Conservation (phyloP, 495 filamentous ascomycete species). For the Daldinia loculata region DNA sequence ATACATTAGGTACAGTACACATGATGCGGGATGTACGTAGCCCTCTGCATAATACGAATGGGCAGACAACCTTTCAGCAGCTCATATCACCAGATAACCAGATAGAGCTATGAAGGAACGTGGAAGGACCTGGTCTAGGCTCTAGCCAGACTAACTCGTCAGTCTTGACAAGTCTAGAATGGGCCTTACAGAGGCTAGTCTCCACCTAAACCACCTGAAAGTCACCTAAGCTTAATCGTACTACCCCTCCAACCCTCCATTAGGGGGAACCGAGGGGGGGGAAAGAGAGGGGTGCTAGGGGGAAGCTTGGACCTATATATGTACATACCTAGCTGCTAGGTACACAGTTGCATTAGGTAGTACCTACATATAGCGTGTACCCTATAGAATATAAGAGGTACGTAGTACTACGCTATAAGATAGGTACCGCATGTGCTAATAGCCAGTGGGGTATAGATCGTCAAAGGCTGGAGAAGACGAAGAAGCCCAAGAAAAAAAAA, state of each 20-base stretch:
- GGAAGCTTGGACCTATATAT: background rate
- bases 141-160: background rate
- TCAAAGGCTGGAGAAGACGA: slow-evolving; percentile 28
- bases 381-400: background rate
- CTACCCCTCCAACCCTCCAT: slow-evolving; percentile 32
- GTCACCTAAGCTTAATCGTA: slow-evolving; percentile 40
- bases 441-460: slow-evolving; percentile 19
- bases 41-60: slow-evolving; percentile 6
- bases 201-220: slow-evolving; percentile 16
- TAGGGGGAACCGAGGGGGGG: slow-evolving; percentile 9
- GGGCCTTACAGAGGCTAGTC: slow-evolving; percentile 18
- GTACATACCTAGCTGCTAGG: no score
- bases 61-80: slow-evolving; percentile 6
- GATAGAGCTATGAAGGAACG: slow-evolving; percentile 1
- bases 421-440: background rate
- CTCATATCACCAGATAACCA: slow-evolving; percentile 11
- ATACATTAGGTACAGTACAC: background rate
- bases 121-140: slow-evolving; percentile 14
- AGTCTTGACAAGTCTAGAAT: slow-evolving; percentile 24
- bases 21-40: background rate
- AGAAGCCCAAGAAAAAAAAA: slow-evolving; percentile 12
- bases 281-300: background rate
- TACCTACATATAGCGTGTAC: background rate
- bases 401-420: background rate
- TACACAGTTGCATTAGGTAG: background rate